Conservation (phyloP, 495 filamentous ascomycete genomes). For the Articulospora tetracladia region DNA sequence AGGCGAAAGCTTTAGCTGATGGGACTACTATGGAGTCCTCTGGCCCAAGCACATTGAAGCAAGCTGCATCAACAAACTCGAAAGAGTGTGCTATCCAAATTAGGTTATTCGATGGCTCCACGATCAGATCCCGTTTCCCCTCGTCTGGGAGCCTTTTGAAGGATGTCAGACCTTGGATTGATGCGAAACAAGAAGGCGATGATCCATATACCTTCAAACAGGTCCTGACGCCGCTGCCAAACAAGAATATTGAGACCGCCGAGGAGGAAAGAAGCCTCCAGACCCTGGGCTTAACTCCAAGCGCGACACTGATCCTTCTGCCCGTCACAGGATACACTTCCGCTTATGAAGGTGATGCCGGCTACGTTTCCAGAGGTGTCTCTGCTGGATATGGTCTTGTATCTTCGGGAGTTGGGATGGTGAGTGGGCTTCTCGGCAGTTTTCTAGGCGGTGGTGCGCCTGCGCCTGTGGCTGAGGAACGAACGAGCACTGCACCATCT, state of each 20-base stretch:
- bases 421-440: slow-evolving; percentile 49
- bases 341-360: slow-evolving; percentile 46
- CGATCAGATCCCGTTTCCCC: slow-evolving; percentile 67
- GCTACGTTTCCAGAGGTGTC: slow-evolving; percentile 6
- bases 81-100: slow-evolving; percentile 66
- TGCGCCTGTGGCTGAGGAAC: slow-evolving; percentile 8
- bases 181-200: slow-evolving; percentile 38
- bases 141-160: slow-evolving; percentile 56
- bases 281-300: slow-evolving; percentile 68
- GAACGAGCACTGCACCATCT: background rate
- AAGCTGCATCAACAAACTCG: background rate
- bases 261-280: slow-evolving; percentile 68
- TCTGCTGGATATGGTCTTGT: slow-evolving; percentile 26
- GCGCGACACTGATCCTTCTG: slow-evolving; percentile 78
- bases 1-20: slow-evolving; percentile 11
- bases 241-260: slow-evolving; percentile 60
- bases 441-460: slow-evolving; percentile 45
- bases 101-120: slow-evolving; percentile 79
- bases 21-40: slow-evolving; percentile 5
- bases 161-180: slow-evolving; percentile 76
- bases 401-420: slow-evolving; percentile 33
- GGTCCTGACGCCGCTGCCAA: slow-evolving; percentile 75
- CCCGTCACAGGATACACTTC: slow-evolving; percentile 58
- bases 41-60: background rate
- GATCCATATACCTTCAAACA: slow-evolving; percentile 79